Percentiles rank a stretch among this genome's conserved stretches.
These are phyloP conservation scores for Papiliotrema terrestris DNA, from an alignment of 1,284 basidiomycete species.

Conservation along the genomic window DNA sequence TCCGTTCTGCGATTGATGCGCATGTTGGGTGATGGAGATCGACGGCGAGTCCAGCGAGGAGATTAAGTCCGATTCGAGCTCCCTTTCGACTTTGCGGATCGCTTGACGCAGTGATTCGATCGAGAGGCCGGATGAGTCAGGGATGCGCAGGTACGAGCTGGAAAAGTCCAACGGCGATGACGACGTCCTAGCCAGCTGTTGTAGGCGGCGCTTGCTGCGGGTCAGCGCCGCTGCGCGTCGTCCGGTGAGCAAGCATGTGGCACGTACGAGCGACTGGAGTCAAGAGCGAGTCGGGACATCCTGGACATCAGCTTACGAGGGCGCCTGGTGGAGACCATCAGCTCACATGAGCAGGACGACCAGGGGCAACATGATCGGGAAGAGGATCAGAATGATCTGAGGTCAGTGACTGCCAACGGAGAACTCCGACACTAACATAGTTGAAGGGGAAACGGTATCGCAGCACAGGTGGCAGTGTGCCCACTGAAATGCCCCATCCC, in stretches of 20 bases:
- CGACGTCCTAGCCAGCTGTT: constrained; percentile 24
- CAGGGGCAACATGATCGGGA: constrained; percentile 55
- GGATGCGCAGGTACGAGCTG: too few species aligned
- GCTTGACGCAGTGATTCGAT: constrained; percentile 29
- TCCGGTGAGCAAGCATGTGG: too few species aligned
- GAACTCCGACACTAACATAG: constrained; percentile 55
- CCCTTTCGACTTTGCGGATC: constrained; percentile 34
- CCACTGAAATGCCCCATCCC: constrained; percentile 29
- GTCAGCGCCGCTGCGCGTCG: neutral
- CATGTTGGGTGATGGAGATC: neutral
- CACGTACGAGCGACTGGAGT: constrained; percentile 34
- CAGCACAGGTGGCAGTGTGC: constrained; percentile 60
- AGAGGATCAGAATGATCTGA: constrained; percentile 60
- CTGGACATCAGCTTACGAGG: constrained; percentile 7
- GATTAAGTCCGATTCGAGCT: constrained; percentile 36
- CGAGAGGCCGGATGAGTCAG: too few species aligned
- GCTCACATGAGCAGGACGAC: constrained; percentile 49
- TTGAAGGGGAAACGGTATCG: constrained; percentile 67
- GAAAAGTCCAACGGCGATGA: neutral
- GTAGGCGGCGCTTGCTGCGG: constrained; percentile 25
- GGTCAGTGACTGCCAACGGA: constrained; percentile 6
- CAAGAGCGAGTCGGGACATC: constrained; percentile 29
- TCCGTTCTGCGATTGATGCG: neutral
- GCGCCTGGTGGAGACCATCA: neutral
- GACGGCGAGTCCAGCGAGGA: constrained; percentile 9